A percentile compares a stretch with the other conserved stretches of the same genome.
Conservation (phyloP, 23 red algal genomes). For the Gracilaria domingensis region DNA sequence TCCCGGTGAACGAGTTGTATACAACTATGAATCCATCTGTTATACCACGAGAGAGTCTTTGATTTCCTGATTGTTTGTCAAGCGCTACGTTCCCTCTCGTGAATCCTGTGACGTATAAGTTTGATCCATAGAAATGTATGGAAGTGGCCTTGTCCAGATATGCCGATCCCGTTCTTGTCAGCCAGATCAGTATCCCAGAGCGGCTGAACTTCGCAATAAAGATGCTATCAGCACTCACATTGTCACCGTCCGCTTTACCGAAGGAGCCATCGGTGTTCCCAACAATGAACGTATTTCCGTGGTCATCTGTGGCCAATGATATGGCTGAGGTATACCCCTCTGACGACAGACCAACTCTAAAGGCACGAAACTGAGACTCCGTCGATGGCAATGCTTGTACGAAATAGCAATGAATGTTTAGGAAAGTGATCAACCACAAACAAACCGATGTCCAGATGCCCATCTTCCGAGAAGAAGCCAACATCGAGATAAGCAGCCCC, state of each 20-base stretch:
- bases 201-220: conserved; percentile 31
- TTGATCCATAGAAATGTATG: neutral
- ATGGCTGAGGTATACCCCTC: conserved; percentile 20
- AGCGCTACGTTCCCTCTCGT: neutral
- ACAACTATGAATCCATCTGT: conserved; percentile 1
- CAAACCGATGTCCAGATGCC: neutral
- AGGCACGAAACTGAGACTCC: conserved; percentile 16
- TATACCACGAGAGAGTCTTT: neutral
- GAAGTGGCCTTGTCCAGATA: conserved; percentile 12
- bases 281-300: neutral
- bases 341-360: conserved; percentile 18
- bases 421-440: neutral
- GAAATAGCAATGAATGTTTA: neutral
- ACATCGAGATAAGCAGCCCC: neutral
- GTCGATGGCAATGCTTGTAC: neutral
- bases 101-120: neutral
- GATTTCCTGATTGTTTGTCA: neutral
- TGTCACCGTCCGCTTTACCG: conserved; percentile 12
- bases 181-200: conserved; percentile 30
- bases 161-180: conserved; percentile 1
- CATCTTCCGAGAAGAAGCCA: neutral
- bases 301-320: conserved; percentile 9
- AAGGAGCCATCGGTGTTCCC: conserved; percentile 16
- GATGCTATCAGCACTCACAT: conserved; percentile 12
- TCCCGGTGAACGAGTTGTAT: conserved; percentile 9